A percentile compares a stretch with the other conserved stretches of the same genome.
phyloP scores from a whole-genome alignment of 1,284 basidiomycete genomes.

The Ceratobasidium sp. region DNA sequence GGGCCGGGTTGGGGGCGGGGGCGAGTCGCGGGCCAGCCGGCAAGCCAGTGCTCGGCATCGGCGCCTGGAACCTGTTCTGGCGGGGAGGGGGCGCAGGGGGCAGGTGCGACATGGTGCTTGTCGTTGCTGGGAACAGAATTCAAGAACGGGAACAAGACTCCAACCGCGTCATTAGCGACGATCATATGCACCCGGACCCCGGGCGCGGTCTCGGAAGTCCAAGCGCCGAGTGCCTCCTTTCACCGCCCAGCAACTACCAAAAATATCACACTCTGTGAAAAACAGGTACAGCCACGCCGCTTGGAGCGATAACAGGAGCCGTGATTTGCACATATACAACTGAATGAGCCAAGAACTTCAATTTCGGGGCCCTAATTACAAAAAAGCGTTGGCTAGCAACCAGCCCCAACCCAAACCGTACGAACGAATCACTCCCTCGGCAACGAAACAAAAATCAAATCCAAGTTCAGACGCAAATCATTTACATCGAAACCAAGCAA shows the following conservation, averaged over 20 bases:
- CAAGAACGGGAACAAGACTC: not conserved
- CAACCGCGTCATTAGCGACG: not conserved
- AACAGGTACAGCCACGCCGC: not conserved
- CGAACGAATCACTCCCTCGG: not conserved
- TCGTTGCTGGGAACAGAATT: not conserved
- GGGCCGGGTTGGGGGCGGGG: not conserved
- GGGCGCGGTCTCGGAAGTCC: not conserved
- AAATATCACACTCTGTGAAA: not conserved
- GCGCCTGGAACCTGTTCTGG: conserved; percentile 20
- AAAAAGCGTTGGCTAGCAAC: conserved; percentile 16
- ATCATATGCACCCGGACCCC: not conserved
- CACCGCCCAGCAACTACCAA: too few species aligned
- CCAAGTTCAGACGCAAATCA: conserved; percentile 6
- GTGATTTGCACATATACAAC: not conserved
- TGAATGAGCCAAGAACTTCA: not conserved
- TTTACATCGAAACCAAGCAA: conserved; percentile 12
- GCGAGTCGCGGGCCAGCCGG: not conserved
- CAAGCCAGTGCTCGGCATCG: conserved; percentile 18
- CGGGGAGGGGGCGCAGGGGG: conserved; percentile 2
- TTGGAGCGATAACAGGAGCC: too few species aligned
- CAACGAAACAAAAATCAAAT: not conserved
- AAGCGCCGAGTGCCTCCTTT: not conserved
- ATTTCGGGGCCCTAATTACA: conserved; percentile 6
- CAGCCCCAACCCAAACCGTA: not conserved
- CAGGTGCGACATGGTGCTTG: conserved; percentile 3